Evolutionary conservation across 192 early-diverging fungal genomes (phyloP), one percentile per base, ranked within the genome.

Genomic region (Rhizophagus prolifer): DNA sequence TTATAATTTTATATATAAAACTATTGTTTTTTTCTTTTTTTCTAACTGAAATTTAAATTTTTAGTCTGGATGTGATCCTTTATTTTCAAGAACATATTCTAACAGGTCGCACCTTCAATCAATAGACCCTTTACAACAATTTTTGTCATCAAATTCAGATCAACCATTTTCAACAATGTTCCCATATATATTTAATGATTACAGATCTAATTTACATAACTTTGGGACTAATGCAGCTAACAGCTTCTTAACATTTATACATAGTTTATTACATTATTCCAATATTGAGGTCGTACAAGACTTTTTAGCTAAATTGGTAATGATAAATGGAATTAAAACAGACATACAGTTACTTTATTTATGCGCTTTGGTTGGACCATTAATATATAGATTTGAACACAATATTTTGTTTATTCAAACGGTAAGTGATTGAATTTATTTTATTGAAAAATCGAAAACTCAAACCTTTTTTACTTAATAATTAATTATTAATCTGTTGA

Each of bases 271-370:
- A 30, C 92, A 94, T 70, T 94, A 94, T 74, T 91, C 91, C 30
- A 91, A 90, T 26, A 82, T 87, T 21, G 93, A 90, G 71, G 85
- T 87, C 3, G 86, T 93, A 50, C 70, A 69, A 62, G 28, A 59
- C 7, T 34, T 79, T 38, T 75, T 62, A 10, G 38, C 21, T 23
- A 75, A 74, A 59, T 34, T 78, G 9, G 23, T n/a, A 4, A 31
- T 31, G 34, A 38, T 69, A 28, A 26, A 4, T 3, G 79, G 81
- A 62, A 79, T 90, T 54, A 81, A 82, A 61, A 90, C 92, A 1
- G 93, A 94, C 78, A 85, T 88, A 2, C 93, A 94, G 68, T 72
- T 93, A 13, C 82, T 93, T 30, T 94, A 92, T 67, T 78, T 93
- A 54, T 92, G 91, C 71, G 87, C 89, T 9, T 79, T 92, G 38